Base-by-base conservation (phyloP, 768 basidiomycete genomes). In the Pulveroboletus ravenelii region DNA sequence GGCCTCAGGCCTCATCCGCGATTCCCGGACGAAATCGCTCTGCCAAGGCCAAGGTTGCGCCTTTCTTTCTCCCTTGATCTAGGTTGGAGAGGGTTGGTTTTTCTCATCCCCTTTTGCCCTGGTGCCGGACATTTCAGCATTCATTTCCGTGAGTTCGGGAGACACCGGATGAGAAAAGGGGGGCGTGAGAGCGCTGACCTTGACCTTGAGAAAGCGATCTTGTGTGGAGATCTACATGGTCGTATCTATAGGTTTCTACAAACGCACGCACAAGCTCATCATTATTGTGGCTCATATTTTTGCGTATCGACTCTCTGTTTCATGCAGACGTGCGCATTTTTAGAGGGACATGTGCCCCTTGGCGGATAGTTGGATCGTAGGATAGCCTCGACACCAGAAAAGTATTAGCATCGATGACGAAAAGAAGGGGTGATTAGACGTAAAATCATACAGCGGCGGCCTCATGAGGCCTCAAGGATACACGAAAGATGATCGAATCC, bases 391-490 rank as follows among this genome's bases (percentile, higher is more conserved):
- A 18, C 27, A 20, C 36, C 17, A 18, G 35, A 46, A 32, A 13
- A 32, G 43, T 20, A 29, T 14, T n/a, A 17, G 20, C 20, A 34
- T 44, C 25, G 41, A 44, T 35, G 56, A 39, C 15, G 32, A 15
- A 39, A 34, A 32, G 37, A 27, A 27, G 20, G 38, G 46, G 42
- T 34, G n/a, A 31, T 48, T 23, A 10, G 15, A 45, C 6, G n/a
- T 18, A 6, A 36, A 41, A 40, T 47, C 10, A 8, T 27, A 27
- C 25, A 35, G 6, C 12, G 35, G 53, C 41, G 10, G 41, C 34
- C 43, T 61, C 12, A 61, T 45, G 59, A 56, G 51, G 59, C 51
- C 30, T 31, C 18, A 6, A 48, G 43, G 35, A 37, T 59, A 54
- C 55, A 27, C 25, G 25, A 27, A 27, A 27, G 25, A 27, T 27